Evolutionary conservation across 139 green algal genomes (phyloP), one percentile per base, ranked within the genome.

Genomic region (Coelastrella sp.): DNA sequence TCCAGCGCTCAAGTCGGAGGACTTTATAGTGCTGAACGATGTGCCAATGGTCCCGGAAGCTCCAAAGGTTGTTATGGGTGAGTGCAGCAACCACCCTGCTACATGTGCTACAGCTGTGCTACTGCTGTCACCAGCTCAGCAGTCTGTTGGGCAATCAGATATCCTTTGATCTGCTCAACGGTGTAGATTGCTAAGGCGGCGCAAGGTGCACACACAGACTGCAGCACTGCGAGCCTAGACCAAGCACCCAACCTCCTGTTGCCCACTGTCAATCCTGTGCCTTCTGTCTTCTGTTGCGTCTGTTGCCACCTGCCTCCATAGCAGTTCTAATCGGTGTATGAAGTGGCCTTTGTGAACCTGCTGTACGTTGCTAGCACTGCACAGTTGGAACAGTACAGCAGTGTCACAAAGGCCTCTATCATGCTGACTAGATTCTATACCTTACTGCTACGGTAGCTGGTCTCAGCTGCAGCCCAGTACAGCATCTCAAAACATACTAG

Each of bases 11-110:
- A 57, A 90, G 0, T 60, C 76, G 0, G 58, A 91, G 4, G 94
- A 98, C 59, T 32, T 98, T 16, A 65, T 97, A 7, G 56, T 80
- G 0, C 89, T 98, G 4, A 96, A 98, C 77, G 91, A 96, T 23
- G 93, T 91, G 5, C 81, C 89, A 3, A 73, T 86, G n/a, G 78
- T 86, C 32, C 85, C 87, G 61, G 92, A 94, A 94, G 79, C 68
- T 0, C 73, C 85, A 4, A 90, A 88, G 68, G 83, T 87, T 32
- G 81, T 87, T 5, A 87, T 87, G 81, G 81, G 79, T 86, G 60
- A 60, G 81, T 86, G 56, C 68, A 76, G 73, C 22, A 57, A n/a
- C n/a, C n/a, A n/a, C n/a, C 7, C 4, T 8, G 22, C 17, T 6
- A 59, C 54, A 60, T 7, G 60, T 61, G 7, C n/a, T 7, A 7